phyloP scores from a whole-genome alignment of 1,284 basidiomycete genomes.

The Malassezia pachydermatis region DNA sequence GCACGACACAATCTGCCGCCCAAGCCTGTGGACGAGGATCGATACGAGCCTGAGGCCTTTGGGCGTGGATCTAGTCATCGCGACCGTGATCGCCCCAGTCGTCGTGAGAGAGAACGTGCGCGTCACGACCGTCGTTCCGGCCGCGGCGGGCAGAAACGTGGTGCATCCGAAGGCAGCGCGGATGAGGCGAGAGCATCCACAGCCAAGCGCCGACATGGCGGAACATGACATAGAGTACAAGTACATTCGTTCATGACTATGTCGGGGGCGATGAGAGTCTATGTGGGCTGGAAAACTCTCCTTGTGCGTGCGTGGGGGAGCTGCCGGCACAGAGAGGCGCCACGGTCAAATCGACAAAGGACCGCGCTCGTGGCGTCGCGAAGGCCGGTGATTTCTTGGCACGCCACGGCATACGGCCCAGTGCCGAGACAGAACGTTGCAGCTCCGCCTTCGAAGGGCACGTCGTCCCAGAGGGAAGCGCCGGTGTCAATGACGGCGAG shows the following conservation, averaged over 20 bases:
- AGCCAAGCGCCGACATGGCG: too few species aligned
- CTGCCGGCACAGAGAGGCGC: too few species aligned
- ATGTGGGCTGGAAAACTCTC: not conserved
- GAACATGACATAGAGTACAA: too few species aligned
- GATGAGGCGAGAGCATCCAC: constrained; percentile 6
- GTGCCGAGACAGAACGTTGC: too few species aligned
- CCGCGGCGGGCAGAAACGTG: constrained; percentile 16
- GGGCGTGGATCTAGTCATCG: constrained; percentile 7
- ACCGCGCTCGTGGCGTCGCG: too few species aligned
- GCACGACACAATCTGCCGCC: not conserved
- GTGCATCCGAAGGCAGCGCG: constrained; percentile 9
- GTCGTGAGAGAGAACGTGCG: constrained; percentile 22
- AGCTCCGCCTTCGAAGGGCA: not conserved
- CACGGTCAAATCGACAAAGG: constrained; percentile 2
- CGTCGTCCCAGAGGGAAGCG: not conserved
- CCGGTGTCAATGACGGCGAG: not conserved
- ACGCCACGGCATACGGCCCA: too few species aligned
- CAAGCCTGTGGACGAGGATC: not conserved
- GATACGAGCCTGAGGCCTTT: constrained; percentile 16
- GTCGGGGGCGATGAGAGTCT: not conserved
- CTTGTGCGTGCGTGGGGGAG: not conserved
- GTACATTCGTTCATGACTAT: too few species aligned
- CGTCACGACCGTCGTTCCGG: constrained; percentile 17
- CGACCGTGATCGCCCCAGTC: constrained; percentile 10
- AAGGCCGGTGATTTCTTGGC: too few species aligned